These are phyloP conservation scores for Hypoxylon sp. DNA, from an alignment of 2,329 filamentous ascomycete genomes.

Conservation along the genomic window DNA sequence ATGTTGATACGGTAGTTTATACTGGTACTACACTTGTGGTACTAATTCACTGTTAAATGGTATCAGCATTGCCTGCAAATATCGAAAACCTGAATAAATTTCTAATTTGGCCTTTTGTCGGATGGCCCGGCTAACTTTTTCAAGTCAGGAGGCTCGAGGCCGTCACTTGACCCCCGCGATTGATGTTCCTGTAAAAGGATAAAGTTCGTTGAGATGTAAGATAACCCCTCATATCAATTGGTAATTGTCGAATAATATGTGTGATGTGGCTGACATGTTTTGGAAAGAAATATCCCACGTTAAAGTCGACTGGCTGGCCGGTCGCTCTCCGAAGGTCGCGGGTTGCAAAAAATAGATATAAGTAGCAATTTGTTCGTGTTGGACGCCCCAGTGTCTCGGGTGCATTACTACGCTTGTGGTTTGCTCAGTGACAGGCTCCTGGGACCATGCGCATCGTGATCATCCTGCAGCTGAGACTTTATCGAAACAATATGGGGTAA, in stretches of 20 bases:
- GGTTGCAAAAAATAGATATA: slow-evolving; percentile 6
- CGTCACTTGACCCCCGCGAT: slow-evolving; percentile 29
- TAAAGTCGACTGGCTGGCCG: slow-evolving; percentile 13
- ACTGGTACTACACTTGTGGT: slow-evolving; percentile 13
- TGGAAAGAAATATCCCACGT: slow-evolving; percentile 17
- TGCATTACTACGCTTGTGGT: slow-evolving; percentile 26
- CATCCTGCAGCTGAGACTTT: slow-evolving; percentile 17
- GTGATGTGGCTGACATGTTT: slow-evolving; percentile 20
- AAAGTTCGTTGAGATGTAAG: slow-evolving; percentile 7
- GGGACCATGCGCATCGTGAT: slow-evolving; percentile 21
- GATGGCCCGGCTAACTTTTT: slow-evolving; percentile 29
- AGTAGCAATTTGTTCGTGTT: slow-evolving; percentile 13
- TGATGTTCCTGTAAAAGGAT: slow-evolving; percentile 9
- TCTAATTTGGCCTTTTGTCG: slow-evolving; percentile 13
- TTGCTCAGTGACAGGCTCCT: slow-evolving; percentile 29
- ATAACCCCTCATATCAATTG: slow-evolving; percentile 31
- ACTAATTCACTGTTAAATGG: slow-evolving; percentile 16
- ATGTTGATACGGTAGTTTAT: slow-evolving; percentile 11
- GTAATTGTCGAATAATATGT: slow-evolving; percentile 29
- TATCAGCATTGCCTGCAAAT: slow-evolving; percentile 17
- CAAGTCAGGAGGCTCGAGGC: slow-evolving; percentile 11
- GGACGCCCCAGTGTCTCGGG: background rate
- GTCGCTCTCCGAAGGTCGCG: background rate
- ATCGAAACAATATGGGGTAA: slow-evolving; percentile 5
- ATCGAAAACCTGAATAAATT: slow-evolving; percentile 2